A percentile compares a stretch with the other conserved stretches of the same genome.
Conservation (phyloP, 176 grass and related monocot species). For the Eleusine coracana region DNA sequence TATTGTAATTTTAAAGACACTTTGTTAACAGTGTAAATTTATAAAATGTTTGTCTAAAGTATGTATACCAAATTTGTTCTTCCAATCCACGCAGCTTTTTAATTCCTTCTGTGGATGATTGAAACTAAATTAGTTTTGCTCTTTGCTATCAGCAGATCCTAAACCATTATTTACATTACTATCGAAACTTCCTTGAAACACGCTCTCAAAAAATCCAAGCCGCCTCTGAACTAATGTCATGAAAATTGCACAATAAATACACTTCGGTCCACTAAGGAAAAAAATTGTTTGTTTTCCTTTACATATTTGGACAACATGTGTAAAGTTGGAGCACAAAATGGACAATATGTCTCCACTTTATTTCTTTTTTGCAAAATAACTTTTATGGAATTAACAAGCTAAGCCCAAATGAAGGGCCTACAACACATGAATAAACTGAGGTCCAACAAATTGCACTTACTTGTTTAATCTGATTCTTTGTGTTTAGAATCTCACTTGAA, state of each 20-base stretch:
- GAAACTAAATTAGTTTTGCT: background rate
- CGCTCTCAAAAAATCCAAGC: background rate
- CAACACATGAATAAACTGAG: background rate
- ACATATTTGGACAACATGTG: conserved; percentile 1
- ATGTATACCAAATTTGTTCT: background rate
- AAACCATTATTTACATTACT: background rate
- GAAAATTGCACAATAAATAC: background rate
- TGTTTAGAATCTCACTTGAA: conserved; percentile 13
- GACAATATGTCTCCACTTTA: background rate
- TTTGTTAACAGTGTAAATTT: background rate
- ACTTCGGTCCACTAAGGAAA: background rate
- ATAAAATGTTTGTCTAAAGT: background rate
- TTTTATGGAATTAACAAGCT: background rate
- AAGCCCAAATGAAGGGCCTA: background rate
- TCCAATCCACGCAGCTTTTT: background rate
- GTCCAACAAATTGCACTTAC: background rate
- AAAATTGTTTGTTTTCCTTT: background rate
- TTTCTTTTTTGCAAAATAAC: background rate
- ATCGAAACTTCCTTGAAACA: background rate
- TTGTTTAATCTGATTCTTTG: conserved; percentile 14
- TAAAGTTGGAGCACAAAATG: background rate
- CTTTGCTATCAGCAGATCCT: background rate
- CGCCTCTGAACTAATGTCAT: background rate
- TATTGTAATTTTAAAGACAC: background rate
- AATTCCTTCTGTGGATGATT: background rate